Base-by-base conservation (phyloP, 2,329 filamentous ascomycete genomes). In the Trichoderma semiorbis region DNA sequence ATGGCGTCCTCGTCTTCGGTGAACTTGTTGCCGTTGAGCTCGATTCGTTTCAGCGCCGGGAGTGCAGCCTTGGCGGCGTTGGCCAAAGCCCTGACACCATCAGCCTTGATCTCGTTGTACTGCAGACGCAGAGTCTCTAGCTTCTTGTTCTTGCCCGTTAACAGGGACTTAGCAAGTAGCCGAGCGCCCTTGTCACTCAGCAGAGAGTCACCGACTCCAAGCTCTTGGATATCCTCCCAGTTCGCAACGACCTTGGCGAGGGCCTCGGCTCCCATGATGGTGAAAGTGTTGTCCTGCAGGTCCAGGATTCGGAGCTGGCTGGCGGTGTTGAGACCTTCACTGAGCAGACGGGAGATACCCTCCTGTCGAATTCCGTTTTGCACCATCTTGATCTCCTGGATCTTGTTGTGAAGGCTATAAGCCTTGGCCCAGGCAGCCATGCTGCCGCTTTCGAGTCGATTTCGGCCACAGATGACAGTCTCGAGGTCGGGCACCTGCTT, bases 211-310 rank as follows among this genome's bases (percentile, higher is more conserved):
- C 94, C 93, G 14, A 98, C 89, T 50, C 93, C 95, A 16, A 99
- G 87, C 82, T 98, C 96, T 75, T 89, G 87, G 62, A 99, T 85
- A 50, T 89, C 85, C 0, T 87, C 82, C 95, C 95, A 99, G 72
- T 87, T 87, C 1, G 88, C 86, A 26, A 95, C 87, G 7, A 94
- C 93, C 75, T 87, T 88, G 50, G 93, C 91, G 68, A 99, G 86
- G 12, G 94, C 93, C 77, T 86, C 91, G 34, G 93, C 93, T 28
- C 95, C 96, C 74, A 88, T 86, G 50, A 91, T 82, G 11, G 95
- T 98, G 81, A 98, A 98, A 0, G 96, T 98, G 84, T 99, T 99
- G 84, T 99, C 96, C 82, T 99, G 95, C 73, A 99, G 85, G 84
- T 99, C 96, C 68, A 99, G 84, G 16, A 94, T 88, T 79, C 91